These are phyloP conservation scores for Rauvolfia tetraphylla DNA, from an alignment of 257 asterid genomes.

Conservation along the genomic window DNA sequence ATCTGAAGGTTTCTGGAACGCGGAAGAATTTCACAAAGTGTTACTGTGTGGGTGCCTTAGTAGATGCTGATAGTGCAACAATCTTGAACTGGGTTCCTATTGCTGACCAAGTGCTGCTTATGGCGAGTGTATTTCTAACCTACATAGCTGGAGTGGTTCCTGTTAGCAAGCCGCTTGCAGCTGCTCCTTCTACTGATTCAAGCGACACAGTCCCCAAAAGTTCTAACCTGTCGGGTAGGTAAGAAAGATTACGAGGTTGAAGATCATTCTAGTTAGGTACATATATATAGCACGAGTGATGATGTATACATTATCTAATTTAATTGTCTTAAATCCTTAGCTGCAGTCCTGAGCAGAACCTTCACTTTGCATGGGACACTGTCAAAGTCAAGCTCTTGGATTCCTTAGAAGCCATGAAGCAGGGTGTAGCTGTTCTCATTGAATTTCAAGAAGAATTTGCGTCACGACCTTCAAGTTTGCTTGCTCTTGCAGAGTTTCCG, in stretches of 20 bases:
- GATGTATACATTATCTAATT: slow-evolving; percentile 1
- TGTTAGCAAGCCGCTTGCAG: slow-evolving; percentile 29
- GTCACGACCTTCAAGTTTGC: slow-evolving; percentile 60
- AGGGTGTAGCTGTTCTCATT: slow-evolving; percentile 34
- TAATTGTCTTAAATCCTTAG: slow-evolving; percentile 15
- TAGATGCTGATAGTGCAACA: slow-evolving; percentile 44
- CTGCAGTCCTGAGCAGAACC: slow-evolving; percentile 43
- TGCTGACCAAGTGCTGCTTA: slow-evolving; percentile 67
- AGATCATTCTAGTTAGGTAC: slow-evolving; percentile 22
- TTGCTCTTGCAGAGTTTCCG: slow-evolving; percentile 76
- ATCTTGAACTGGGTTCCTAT: slow-evolving; percentile 59
- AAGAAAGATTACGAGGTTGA: slow-evolving; percentile 60
- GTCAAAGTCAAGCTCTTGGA: slow-evolving; percentile 65
- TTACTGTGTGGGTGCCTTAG: slow-evolving; percentile 47
- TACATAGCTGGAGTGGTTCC: slow-evolving; percentile 72
- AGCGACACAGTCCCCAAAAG: slow-evolving; percentile 33
- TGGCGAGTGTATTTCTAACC: slow-evolving; percentile 65
- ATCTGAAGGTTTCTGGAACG: slow-evolving; percentile 22
- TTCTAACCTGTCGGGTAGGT: slow-evolving; percentile 81
- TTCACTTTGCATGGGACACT: slow-evolving; percentile 75
- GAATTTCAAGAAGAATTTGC: slow-evolving; percentile 40
- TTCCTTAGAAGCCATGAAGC: slow-evolving; percentile 46
- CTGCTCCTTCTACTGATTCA: slow-evolving; percentile 31
- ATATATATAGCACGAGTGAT: background rate
- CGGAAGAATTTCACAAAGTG: slow-evolving; percentile 33